Conservation (phyloP, 2,329 filamentous ascomycete species). For the Aspergillus sp. region DNA sequence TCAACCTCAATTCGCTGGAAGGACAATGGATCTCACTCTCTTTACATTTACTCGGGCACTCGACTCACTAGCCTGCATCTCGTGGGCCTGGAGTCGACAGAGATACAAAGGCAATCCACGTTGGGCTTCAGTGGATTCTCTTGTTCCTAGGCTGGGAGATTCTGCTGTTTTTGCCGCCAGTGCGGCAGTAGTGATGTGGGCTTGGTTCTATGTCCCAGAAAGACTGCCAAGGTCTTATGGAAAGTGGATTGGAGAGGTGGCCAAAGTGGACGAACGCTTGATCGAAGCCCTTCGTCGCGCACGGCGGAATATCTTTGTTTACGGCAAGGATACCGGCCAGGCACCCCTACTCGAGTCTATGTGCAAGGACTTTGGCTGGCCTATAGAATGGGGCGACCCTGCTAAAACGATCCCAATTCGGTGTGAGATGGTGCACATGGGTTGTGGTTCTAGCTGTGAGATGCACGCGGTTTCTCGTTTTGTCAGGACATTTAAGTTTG, state of each 20-base stretch:
- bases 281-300: slow-evolving; percentile 73
- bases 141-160: slow-evolving; percentile 58
- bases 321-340: slow-evolving; percentile 74
- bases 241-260: slow-evolving; percentile 79
- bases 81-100: slow-evolving; percentile 61
- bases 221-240: slow-evolving; percentile 74
- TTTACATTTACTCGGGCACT: slow-evolving; percentile 74
- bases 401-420: slow-evolving; percentile 71
- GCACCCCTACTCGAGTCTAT: slow-evolving; percentile 70
- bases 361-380: slow-evolving; percentile 72
- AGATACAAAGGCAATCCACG: slow-evolving; percentile 35
- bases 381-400: slow-evolving; percentile 74
- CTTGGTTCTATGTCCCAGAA: slow-evolving; percentile 78
- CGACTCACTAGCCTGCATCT: slow-evolving; percentile 69
- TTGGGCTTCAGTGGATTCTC: slow-evolving; percentile 45
- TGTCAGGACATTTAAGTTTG: slow-evolving; percentile 70
- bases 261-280: slow-evolving; percentile 74
- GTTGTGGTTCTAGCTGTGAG: slow-evolving; percentile 71
- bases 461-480: slow-evolving; percentile 73
- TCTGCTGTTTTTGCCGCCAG: slow-evolving; percentile 73
- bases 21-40: slow-evolving; percentile 81
- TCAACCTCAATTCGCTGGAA: slow-evolving; percentile 61
- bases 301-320: slow-evolving; percentile 66
- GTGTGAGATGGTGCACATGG: slow-evolving; percentile 85
- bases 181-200: slow-evolving; percentile 81